These are phyloP conservation scores for Umbelopsis sp. DNA, from an alignment of 371 early-diverging fungal genomes.

Conservation along the genomic window DNA sequence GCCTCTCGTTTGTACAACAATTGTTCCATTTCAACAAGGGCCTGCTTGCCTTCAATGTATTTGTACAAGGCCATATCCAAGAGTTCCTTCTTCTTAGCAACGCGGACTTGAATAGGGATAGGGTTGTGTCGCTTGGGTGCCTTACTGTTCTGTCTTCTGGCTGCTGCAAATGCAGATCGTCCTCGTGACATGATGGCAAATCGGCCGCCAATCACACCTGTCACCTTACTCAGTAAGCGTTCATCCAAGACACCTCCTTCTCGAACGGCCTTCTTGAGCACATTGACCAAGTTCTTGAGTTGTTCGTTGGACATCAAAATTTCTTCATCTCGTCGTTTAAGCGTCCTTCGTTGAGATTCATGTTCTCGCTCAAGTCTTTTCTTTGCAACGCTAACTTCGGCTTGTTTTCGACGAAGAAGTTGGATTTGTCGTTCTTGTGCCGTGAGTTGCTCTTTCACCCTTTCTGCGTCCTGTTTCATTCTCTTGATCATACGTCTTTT, in stretches of 20 bases:
- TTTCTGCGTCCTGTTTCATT: constrained; percentile 76
- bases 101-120: constrained; percentile 45
- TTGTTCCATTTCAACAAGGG: constrained; percentile 55
- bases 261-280: constrained; percentile 55
- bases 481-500: constrained; percentile 81
- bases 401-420: constrained; percentile 70
- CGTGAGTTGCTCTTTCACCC: constrained; percentile 68
- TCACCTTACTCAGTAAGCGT: constrained; percentile 40
- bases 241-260: constrained; percentile 54
- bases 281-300: constrained; percentile 53
- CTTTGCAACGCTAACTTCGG: constrained; percentile 64
- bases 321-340: constrained; percentile 61
- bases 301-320: constrained; percentile 59
- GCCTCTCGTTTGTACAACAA: constrained; percentile 58
- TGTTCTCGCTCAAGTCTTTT: constrained; percentile 72
- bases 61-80: constrained; percentile 63
- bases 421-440: constrained; percentile 75
- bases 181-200: constrained; percentile 45
- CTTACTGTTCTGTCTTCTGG: constrained; percentile 22
- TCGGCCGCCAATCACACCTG: constrained; percentile 48
- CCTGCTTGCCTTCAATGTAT: constrained; percentile 56
- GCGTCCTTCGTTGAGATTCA: constrained; percentile 64
- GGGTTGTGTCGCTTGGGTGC: constrained; percentile 32
- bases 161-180: constrained; percentile 23
- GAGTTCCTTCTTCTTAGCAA: constrained; percentile 59